Evolutionary conservation across 257 asterid species (phyloP).

Genomic region (Datura wrightii): DNA sequence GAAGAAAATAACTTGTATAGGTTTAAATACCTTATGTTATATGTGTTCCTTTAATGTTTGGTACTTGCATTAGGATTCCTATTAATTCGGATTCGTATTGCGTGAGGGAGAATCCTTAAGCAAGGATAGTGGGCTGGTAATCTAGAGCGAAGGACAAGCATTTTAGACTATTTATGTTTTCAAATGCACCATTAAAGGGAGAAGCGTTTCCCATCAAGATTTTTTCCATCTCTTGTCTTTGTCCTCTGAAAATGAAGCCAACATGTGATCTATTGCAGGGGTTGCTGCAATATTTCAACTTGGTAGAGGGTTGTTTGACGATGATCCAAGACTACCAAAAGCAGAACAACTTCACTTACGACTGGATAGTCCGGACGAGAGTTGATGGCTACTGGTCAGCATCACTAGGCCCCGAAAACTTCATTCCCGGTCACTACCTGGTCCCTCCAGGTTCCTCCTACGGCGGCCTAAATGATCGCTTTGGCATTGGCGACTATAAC

Average conservation of each 20-base stretch:
- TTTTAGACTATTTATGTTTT: too few species aligned
- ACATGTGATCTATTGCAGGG: slow-evolving; percentile 52
- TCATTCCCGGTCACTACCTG: slow-evolving; percentile 67
- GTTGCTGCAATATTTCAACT: slow-evolving; percentile 78
- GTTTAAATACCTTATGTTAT: too few species aligned
- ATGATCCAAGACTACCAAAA: slow-evolving; percentile 70
- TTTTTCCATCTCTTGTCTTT: neutral
- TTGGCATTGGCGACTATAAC: slow-evolving; percentile 81
- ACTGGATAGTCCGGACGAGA: slow-evolving; percentile 86
- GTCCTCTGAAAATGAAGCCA: neutral
- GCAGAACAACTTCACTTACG: slow-evolving; percentile 78
- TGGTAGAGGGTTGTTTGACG: slow-evolving; percentile 86
- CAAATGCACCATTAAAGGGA: too few species aligned
- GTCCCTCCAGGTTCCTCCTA: slow-evolving; percentile 93
- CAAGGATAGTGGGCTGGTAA: too few species aligned
- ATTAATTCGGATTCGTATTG: fast-evolving
- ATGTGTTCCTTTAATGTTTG: neutral
- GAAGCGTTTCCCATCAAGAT: neutral
- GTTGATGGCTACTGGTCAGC: slow-evolving; percentile 93
- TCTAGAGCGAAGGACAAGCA: too few species aligned
- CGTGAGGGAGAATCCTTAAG: neutral
- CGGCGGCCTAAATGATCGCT: slow-evolving; percentile 85
- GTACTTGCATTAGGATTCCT: neutral
- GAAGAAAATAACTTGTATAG: neutral
- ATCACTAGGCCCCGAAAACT: slow-evolving; percentile 59